A percentile compares a stretch with the other conserved stretches of the same genome.
phyloP scores from a whole-genome alignment of 192 early-diverging fungal species.

The Backusella luteola region DNA sequence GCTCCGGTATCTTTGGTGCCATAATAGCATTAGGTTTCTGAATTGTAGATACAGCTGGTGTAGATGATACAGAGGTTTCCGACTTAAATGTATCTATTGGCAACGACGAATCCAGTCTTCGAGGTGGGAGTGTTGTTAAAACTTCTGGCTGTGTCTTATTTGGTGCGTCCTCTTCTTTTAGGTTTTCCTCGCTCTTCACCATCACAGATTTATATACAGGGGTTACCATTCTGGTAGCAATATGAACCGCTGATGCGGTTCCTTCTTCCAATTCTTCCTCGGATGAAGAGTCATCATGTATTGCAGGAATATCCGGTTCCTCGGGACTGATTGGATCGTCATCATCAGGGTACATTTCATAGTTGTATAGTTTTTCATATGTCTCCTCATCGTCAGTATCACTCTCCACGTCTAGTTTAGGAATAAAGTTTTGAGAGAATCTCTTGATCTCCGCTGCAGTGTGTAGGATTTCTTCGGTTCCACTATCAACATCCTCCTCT shows the following conservation, averaged over 20 bases:
- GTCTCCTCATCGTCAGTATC: not conserved
- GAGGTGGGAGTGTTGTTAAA: not conserved
- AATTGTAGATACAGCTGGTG: not conserved
- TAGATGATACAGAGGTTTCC: not conserved
- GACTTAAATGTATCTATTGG: not conserved
- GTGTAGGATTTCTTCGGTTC: not conserved
- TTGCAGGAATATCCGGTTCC: not conserved
- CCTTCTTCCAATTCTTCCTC: constrained; percentile 5
- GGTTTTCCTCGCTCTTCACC: not conserved
- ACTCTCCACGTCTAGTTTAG: not conserved
- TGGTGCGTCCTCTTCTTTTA: not conserved
- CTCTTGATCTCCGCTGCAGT: not conserved
- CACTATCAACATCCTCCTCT: not conserved
- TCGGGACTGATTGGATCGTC: not conserved
- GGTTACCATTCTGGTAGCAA: constrained; percentile 2
- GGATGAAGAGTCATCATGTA: not conserved
- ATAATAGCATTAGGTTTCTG: not conserved
- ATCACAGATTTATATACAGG: constrained; percentile 13
- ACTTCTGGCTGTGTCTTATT: not conserved
- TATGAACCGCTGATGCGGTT: not conserved
- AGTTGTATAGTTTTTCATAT: not conserved
- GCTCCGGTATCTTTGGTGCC: not conserved
- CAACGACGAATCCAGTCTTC: not conserved
- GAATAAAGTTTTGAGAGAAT: not conserved
- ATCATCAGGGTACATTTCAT: not conserved